Base-by-base conservation (phyloP, 1,139 yeast genomes). In the Pichia sp. region DNA sequence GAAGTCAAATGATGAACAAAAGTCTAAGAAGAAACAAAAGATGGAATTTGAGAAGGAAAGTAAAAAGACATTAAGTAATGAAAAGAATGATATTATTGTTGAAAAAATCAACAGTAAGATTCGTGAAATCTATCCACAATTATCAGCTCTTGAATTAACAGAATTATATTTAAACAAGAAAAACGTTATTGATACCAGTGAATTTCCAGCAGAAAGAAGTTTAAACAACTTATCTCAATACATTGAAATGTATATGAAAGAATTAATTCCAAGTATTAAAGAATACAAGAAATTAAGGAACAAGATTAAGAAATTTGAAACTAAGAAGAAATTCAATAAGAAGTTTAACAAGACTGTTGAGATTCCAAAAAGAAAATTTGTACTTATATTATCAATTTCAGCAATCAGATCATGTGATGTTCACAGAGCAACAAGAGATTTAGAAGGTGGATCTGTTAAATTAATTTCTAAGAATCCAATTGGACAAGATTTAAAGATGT, bases 321-420 rank as follows among this genome's bases (percentile, higher is more conserved):
- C 59, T 37, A 54, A 55, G 32, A 52, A 53, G 30, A 59, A 56
- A 36, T 53, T 54, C 46, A 58, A 55, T 20, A 45, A 40, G 29
- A 49, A 48, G 36, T 45, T 42, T 18, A 40, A 34, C 6, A 46
- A 46, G 20, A 46, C 40, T 31, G 50, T 39, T 6, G 50, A 39
- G 13, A 40, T 42, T 33, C 62, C 59, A 10, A 45, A 64, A 34
- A 58, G 75, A 35, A 69, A 71, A 48, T 74, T 70, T 51, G 62
- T 81, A 18, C 66, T 81, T n/a, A 63, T 81, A 3, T 59, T 83
- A 15, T 73, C 85, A 5, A 72, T 76, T 70, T 80, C 88, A 0
- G 89, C 89, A 1, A 62, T 81, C 20, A 67, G 91, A 44, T 86
- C 82, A 1, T 82, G 91, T 62, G 89, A 82, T 53, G 69, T 80